These are phyloP conservation scores for Narthecium ossifragum DNA, from an alignment of 106 monocot species.

Conservation along the genomic window DNA sequence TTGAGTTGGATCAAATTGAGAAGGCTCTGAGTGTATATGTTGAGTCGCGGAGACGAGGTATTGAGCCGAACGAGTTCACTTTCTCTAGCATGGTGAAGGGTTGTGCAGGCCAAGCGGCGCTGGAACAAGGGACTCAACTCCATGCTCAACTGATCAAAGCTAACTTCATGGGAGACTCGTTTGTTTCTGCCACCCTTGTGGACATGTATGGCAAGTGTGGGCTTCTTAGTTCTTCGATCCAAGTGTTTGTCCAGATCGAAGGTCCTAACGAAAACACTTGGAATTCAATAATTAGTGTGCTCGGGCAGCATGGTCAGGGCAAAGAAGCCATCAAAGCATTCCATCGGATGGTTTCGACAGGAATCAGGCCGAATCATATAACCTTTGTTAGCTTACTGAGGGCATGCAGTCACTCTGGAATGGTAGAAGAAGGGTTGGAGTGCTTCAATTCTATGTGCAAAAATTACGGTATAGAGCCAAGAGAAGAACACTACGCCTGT, in stretches of 20 bases:
- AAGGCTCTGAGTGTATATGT: constrained; percentile 25
- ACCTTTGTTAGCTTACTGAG: constrained; percentile 37
- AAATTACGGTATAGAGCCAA: constrained; percentile 21
- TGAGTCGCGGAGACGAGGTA: constrained; percentile 13
- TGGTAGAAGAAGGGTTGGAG: constrained; percentile 40
- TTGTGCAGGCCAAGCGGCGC: constrained; percentile 27
- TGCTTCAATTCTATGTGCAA: constrained; percentile 36
- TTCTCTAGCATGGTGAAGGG: constrained; percentile 57
- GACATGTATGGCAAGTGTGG: constrained; percentile 69
- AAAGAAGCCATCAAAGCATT: constrained; percentile 25
- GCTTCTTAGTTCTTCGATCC: constrained; percentile 21
- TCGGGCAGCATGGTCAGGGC: constrained; percentile 46
- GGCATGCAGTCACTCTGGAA: constrained; percentile 51
- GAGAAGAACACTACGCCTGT: constrained; percentile 44
- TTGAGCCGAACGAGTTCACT: constrained; percentile 47
- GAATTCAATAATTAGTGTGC: constrained; percentile 30
- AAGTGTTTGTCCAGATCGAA: constrained; percentile 27
- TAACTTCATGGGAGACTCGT: constrained; percentile 19
- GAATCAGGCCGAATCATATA: constrained; percentile 25
- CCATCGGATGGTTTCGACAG: constrained; percentile 22
- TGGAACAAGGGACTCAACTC: constrained; percentile 40
- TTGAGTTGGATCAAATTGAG: constrained; percentile 26
- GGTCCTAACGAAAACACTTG: constrained; percentile 20
- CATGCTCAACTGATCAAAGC: constrained; percentile 44
- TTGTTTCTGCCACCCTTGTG: constrained; percentile 31